Base-by-base conservation (phyloP, 495 filamentous ascomycete species). In the Aspergillus saccharolyticus region DNA sequence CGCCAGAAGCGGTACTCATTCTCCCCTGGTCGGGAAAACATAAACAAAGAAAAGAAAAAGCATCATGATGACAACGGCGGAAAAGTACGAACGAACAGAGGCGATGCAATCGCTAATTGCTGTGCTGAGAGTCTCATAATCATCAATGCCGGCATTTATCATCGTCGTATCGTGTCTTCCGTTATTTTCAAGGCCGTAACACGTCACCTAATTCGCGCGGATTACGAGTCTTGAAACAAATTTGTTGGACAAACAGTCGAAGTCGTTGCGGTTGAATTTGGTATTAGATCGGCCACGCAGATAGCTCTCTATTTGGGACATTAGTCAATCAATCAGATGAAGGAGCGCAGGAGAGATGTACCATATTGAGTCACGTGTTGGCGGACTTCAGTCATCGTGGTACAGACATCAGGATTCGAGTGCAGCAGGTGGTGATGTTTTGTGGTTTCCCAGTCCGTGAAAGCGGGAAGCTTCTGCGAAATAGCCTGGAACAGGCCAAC, bases 401-500 rank as follows among this genome's bases (percentile, higher is more conserved):
- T 89, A 77, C 91, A 96, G 28, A 94, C 89, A 61, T 90, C 89
- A 4, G 80, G 81, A 72, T 96, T 96, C 62, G 90, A 93, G 74
- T 89, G 86, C 50, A 96, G 80, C 51, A 93, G 68, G 54, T 93
- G 86, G 54, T 92, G 89, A 65, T 96, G 91, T 72, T 91, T 87
- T 55, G 83, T 78, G 1, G 89, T 90, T 62, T 96, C 91, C 91
- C 91, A 96, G 62, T 96, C 91, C 53, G 82, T 85, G 67, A 96
- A 89, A 3, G 89, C 81, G 7, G 91, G 91, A 46, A 96, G 79
- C 74, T 96, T 95, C 73, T 95, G 90, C 6, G 91, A 96, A 70
- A 96, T 96, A 65, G 91, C 91, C 61, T 91, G 87, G 86, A 96
- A 96, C 30, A 96, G 81, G 30, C 91, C 90, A 52, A 94, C 90